Conservation (phyloP, 441 rosid species). For the Aquilaria agallochum region DNA sequence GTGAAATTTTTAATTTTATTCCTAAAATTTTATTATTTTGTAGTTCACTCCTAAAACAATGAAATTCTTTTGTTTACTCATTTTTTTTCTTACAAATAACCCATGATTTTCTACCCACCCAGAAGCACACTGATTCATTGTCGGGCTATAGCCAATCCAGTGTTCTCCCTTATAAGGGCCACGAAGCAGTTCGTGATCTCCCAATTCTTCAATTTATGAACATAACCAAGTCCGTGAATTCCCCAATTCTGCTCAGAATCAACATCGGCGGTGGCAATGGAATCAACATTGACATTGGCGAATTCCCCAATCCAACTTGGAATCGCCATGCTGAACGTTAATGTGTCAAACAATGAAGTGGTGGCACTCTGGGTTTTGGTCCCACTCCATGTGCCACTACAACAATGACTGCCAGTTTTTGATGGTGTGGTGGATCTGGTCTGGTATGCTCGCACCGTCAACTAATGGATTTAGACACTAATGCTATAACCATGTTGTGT, state of each 20-base stretch:
- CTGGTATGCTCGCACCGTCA: conserved; percentile 81
- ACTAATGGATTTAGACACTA: conserved; percentile 78
- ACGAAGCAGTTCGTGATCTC: conserved; percentile 26
- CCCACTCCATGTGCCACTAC: conserved; percentile 87
- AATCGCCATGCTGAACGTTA: conserved; percentile 91
- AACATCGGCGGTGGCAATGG: conserved; percentile 90
- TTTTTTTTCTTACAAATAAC: no score
- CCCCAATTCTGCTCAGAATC: conserved; percentile 66
- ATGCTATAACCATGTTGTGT: conserved; percentile 48
- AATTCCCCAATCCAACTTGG: conserved; percentile 56
- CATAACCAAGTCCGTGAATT: conserved; percentile 52
- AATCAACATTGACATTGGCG: conserved; percentile 78
- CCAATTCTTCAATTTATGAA: conserved; percentile 81
- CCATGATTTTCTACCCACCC: no score
- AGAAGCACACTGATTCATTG: no score
- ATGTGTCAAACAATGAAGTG: conserved; percentile 79
- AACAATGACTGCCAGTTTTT: conserved; percentile 85
- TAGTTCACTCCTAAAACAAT: no score
- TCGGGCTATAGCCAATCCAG: no score
- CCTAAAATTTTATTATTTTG: no score
- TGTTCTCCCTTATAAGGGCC: no score
- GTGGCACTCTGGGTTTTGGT: conserved; percentile 78
- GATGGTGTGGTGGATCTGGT: conserved; percentile 90
- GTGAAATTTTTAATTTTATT: no score
- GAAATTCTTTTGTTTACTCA: no score